Conservation (phyloP, 768 basidiomycete species). For the Boletus subparvulus region DNA sequence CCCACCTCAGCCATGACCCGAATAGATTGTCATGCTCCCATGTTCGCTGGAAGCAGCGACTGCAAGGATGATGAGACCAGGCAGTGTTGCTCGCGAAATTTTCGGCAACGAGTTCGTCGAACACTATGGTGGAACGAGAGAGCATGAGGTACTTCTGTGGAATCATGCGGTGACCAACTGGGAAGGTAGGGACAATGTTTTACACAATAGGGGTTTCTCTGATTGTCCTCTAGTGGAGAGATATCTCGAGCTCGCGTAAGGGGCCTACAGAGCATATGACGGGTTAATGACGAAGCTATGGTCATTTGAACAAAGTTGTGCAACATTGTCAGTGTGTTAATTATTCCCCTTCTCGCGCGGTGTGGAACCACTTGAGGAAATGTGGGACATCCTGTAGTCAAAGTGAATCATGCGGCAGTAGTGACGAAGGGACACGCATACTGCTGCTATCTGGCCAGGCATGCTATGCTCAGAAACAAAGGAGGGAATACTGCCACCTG, state of each 20-base stretch:
- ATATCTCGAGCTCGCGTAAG: constrained; percentile 77
- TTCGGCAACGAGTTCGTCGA: constrained; percentile 92
- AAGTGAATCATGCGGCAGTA: constrained; percentile 1
- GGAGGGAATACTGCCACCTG: constrained; percentile 66
- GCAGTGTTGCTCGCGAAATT: constrained; percentile 82
- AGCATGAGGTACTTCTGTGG: constrained; percentile 86
- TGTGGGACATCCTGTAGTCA: constrained; percentile 63
- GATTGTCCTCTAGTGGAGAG: constrained; percentile 61
- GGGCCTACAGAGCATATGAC: not conserved
- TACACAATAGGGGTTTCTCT: constrained; percentile 3
- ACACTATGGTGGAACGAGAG: constrained; percentile 92
- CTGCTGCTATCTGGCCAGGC: constrained; percentile 61
- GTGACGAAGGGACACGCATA: constrained; percentile 23
- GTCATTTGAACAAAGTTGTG: not conserved
- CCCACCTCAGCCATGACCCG: not conserved
- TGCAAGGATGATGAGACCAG: constrained; percentile 69
- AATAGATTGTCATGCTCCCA: constrained; percentile 72
- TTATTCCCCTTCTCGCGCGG: constrained; percentile 22
- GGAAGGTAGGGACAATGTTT: constrained; percentile 65
- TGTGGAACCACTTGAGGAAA: constrained; percentile 66
- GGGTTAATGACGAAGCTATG: not conserved
- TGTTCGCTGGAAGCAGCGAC: constrained; percentile 80
- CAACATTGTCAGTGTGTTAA: not conserved
- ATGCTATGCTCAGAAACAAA: constrained; percentile 63
- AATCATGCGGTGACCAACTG: constrained; percentile 90